Percentiles rank a stretch among this genome's conserved stretches.
Conservation (phyloP, 2,329 filamentous ascomycete species). For the Bipolaris zeicola region DNA sequence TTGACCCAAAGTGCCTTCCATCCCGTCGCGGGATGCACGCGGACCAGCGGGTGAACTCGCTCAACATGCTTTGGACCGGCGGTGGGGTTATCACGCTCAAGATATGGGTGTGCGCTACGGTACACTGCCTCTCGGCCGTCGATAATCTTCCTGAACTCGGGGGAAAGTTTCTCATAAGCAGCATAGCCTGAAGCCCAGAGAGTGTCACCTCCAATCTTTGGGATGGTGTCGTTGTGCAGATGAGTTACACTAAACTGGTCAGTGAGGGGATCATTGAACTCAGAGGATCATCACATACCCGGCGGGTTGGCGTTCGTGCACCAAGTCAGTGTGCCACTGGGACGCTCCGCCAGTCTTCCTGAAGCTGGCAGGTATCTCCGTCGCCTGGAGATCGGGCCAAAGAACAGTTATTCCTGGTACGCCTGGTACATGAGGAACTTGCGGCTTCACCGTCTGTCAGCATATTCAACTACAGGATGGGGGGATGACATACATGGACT, state of each 20-base stretch:
- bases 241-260: conserved; percentile 60
- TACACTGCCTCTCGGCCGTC: conserved; percentile 69
- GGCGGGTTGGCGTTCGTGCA: conserved; percentile 72
- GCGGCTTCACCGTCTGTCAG: conserved; percentile 57
- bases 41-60: conserved; percentile 69
- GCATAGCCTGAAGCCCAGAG: conserved; percentile 72
- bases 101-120: conserved; percentile 68
- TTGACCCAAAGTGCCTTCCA: conserved; percentile 79
- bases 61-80: conserved; percentile 70
- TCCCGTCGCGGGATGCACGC: conserved; percentile 73
- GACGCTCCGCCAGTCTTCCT: conserved; percentile 70
- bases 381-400: conserved; percentile 71
- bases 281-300: conserved; percentile 46
- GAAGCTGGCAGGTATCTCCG: conserved; percentile 66
- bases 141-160: conserved; percentile 71
- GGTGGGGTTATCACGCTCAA: conserved; percentile 66
- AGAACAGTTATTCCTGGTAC: conserved; percentile 67
- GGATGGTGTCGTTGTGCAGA: conserved; percentile 71
- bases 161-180: conserved; percentile 75
- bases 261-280: not conserved
- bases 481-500: conserved; percentile 62
- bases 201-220: conserved; percentile 70
- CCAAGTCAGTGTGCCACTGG: conserved; percentile 72
- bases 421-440: conserved; percentile 73
- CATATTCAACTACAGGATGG: not conserved